Conservation (phyloP, 768 basidiomycete species). For the Boletus reticulatus region DNA sequence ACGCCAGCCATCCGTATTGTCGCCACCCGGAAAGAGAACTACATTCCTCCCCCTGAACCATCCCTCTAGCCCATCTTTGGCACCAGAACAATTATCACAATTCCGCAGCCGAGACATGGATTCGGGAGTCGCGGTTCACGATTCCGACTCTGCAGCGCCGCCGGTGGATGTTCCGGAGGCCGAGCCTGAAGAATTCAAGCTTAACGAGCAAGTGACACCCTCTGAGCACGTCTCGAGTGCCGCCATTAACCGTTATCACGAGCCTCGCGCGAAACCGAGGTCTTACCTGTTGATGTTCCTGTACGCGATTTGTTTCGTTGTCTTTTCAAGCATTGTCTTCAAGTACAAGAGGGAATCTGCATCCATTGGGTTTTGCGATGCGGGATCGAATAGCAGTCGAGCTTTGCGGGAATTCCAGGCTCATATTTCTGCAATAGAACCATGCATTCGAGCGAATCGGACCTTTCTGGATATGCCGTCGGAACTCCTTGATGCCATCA, state of each 20-base stretch:
- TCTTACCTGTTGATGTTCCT: constrained; percentile 44
- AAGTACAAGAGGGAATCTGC: constrained; percentile 68
- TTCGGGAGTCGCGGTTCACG: not conserved
- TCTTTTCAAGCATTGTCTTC: constrained; percentile 34
- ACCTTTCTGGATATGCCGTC: constrained; percentile 41
- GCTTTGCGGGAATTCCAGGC: constrained; percentile 48
- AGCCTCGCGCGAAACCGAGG: constrained; percentile 14
- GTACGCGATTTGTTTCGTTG: constrained; percentile 34
- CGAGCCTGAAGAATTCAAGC: constrained; percentile 13
- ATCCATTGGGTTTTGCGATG: constrained; percentile 74
- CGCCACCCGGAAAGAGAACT: constrained; percentile 11
- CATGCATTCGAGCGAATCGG: constrained; percentile 56
- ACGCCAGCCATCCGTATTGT: constrained; percentile 28
- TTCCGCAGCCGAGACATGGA: constrained; percentile 2
- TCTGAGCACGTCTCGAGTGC: constrained; percentile 40
- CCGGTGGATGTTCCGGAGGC: constrained; percentile 23
- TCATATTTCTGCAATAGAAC: constrained; percentile 44
- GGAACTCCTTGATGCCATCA: constrained; percentile 25
- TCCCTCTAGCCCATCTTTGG: constrained; percentile 17
- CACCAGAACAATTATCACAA: constrained; percentile 9
- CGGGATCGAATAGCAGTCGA: constrained; percentile 57
- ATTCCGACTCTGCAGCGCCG: not conserved
- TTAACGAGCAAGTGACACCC: constrained; percentile 30
- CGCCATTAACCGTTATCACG: constrained; percentile 13
- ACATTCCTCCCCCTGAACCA: constrained; percentile 15